Percentiles rank a stretch among this genome's conserved stretches.
These are phyloP conservation scores for Kurtzmaniella quercitrusa DNA, from an alignment of 1,139 yeast genomes.

Conservation along the genomic window DNA sequence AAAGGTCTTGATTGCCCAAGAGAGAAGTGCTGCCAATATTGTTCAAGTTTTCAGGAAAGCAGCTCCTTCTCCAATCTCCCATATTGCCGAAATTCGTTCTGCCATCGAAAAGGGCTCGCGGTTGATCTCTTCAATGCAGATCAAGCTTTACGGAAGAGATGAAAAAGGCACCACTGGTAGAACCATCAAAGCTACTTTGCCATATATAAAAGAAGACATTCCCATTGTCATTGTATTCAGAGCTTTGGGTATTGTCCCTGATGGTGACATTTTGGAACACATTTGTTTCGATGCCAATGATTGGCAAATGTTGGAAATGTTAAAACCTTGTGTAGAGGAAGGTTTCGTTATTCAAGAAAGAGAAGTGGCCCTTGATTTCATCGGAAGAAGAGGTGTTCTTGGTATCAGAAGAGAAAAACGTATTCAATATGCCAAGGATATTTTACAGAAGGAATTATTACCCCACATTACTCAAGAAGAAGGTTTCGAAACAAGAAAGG, in stretches of 20 bases:
- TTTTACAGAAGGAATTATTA: slow-evolving; percentile 88
- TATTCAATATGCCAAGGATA: slow-evolving; percentile 95
- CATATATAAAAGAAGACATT: slow-evolving; percentile 92
- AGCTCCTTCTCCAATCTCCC: slow-evolving; percentile 95
- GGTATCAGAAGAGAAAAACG: slow-evolving; percentile 98
- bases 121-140: slow-evolving; percentile 89
- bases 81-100: slow-evolving; percentile 93
- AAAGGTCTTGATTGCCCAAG: slow-evolving; percentile 97
- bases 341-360: slow-evolving; percentile 97
- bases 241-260: slow-evolving; percentile 98
- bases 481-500: slow-evolving; percentile 95
- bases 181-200: slow-evolving; percentile 92
- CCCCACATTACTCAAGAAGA: slow-evolving; percentile 98
- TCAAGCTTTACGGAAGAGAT: slow-evolving; percentile 83
- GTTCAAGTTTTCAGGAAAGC: slow-evolving; percentile 98
- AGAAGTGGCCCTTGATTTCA: slow-evolving; percentile 95
- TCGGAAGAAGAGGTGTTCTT: slow-evolving; percentile 95
- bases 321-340: slow-evolving; percentile 98
- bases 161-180: slow-evolving; percentile 68
- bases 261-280: slow-evolving; percentile 97
- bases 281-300: slow-evolving; percentile 96
- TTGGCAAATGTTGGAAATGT: slow-evolving; percentile 99
- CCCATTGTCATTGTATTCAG: slow-evolving; percentile 96
- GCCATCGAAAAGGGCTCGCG: slow-evolving; percentile 97
- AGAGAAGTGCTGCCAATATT: slow-evolving; percentile 95